Evolutionary conservation across 306 rosid genomes (phyloP), one percentile per base, ranked within the genome.

Genomic region (Macrotyloma uniflorum): DNA sequence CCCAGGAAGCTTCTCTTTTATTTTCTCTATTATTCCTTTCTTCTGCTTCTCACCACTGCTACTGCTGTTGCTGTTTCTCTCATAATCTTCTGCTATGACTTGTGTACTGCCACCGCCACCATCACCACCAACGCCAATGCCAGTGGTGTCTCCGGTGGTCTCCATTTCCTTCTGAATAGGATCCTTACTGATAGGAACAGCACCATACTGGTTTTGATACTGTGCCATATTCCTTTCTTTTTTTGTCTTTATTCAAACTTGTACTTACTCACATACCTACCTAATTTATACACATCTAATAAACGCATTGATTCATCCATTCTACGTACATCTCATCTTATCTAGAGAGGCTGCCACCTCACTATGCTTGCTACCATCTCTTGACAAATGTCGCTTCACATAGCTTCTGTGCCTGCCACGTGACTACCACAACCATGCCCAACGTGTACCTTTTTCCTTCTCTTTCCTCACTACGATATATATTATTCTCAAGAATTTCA

Each of bases 131-230:
- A 38, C 11, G 3, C 43, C 76, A 32, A 51, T 4, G 1, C 73
- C 85, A 0, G 66, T 70, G 46, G 61, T 76, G 74, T 71, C 75
- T 4, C 72, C 82, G 32, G 43, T 22, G 13, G 20, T 6, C 2
- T 83, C 86, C 64, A 74, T 74, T 67, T 59, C 85, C 61, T 16
- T 69, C 78, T 62, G 75, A 43, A 81, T 54, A 16, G 80, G 54
- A 51, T 82, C 19, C 61, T 50, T 50, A 69, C 72, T 81, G 26
- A 24, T 19, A 24, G 86, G 67, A 73, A 81, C 85, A 1, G 85
- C 88, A 51, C 88, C 83, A 3, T 81, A 85, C 49, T 85, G 88
- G 63, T 85, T 85, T 59, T 85, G 85, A 70, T 73, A 85, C 8
- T 81, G 55, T 18, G 40, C 75, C 85, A 81, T 84, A 11, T 6